Conservation (phyloP, 352 stramenopile species). For the Phytophthora fragariaefolia region DNA sequence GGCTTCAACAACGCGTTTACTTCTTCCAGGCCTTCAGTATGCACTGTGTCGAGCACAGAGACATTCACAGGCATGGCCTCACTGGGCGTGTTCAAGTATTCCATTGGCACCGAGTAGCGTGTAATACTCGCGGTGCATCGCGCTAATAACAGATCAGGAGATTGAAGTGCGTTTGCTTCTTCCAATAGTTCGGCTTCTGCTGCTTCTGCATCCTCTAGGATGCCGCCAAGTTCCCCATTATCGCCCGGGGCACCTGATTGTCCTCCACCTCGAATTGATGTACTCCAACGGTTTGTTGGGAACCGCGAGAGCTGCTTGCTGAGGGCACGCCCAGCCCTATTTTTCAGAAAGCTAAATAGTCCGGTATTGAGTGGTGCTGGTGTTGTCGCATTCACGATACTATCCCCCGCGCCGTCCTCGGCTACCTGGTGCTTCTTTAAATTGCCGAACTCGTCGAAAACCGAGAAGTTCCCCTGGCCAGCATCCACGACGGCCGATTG, state of each 20-base stretch:
- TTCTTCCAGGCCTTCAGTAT: constrained; percentile 55
- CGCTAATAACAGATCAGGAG: constrained; percentile 55
- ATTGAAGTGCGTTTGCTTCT: constrained; percentile 26
- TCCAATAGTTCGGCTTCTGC: constrained; percentile 37
- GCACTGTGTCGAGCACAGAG: constrained; percentile 48
- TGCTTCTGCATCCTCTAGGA: constrained; percentile 54
- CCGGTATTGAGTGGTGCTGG: constrained; percentile 59
- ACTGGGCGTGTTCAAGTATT: constrained; percentile 58
- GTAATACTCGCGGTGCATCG: constrained; percentile 59
- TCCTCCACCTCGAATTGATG: constrained; percentile 14
- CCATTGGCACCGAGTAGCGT: constrained; percentile 56
- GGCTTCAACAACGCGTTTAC: constrained; percentile 57
- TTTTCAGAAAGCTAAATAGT: constrained; percentile 82
- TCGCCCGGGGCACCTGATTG: constrained; percentile 16
- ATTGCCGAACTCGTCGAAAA: constrained; percentile 85
- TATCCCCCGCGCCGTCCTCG: constrained; percentile 9
- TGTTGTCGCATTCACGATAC: constrained; percentile 7
- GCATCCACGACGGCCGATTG: constrained; percentile 61
- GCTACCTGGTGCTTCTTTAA: constrained; percentile 58
- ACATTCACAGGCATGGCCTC: constrained; percentile 68
- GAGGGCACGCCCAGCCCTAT: constrained; percentile 67
- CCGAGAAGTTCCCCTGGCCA: constrained; percentile 66
- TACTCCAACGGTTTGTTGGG: constrained; percentile 36
- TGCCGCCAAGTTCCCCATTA: constrained; percentile 39
- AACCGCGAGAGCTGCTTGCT: constrained; percentile 72